These are phyloP conservation scores for Helicocarpus griseus DNA, from an alignment of 2,329 filamentous ascomycete species.

Conservation along the genomic window DNA sequence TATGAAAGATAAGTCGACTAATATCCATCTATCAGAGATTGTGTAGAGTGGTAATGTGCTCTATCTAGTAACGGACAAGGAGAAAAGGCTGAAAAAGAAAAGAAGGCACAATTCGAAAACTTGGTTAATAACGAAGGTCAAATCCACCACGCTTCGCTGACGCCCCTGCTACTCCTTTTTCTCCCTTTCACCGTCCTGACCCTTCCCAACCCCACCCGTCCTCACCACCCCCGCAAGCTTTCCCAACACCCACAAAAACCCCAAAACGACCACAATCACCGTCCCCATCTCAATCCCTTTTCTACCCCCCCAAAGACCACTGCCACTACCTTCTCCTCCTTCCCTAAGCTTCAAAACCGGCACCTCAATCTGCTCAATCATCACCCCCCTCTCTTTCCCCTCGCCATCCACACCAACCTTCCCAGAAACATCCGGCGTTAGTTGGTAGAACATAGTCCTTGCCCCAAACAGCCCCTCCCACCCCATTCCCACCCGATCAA, in stretches of 20 bases:
- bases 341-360: constrained; percentile 53
- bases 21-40: no score
- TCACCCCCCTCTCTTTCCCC: constrained; percentile 17
- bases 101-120: no score
- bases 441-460: constrained; percentile 74
- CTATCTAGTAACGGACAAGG: no score
- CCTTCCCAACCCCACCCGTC: constrained; percentile 15
- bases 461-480: constrained; percentile 73
- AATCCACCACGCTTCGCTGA: no score
- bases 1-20: no score
- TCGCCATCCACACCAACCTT: constrained; percentile 5
- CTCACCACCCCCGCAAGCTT: constrained; percentile 37
- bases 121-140: no score
- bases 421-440: constrained; percentile 41
- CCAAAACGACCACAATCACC: constrained; percentile 48
- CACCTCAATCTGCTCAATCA: constrained; percentile 50
- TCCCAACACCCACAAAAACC: constrained; percentile 62
- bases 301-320: constrained; percentile 4
- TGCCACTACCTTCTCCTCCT: constrained; percentile 33
- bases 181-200: constrained; percentile 5
- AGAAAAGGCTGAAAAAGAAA: no score
- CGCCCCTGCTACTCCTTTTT: constrained; percentile 10
- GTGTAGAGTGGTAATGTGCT: no score
- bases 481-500: constrained; percentile 74
- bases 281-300: constrained; percentile 46